Conservation (phyloP, 495 filamentous ascomycete species). For the Geopyxis carbonaria region DNA sequence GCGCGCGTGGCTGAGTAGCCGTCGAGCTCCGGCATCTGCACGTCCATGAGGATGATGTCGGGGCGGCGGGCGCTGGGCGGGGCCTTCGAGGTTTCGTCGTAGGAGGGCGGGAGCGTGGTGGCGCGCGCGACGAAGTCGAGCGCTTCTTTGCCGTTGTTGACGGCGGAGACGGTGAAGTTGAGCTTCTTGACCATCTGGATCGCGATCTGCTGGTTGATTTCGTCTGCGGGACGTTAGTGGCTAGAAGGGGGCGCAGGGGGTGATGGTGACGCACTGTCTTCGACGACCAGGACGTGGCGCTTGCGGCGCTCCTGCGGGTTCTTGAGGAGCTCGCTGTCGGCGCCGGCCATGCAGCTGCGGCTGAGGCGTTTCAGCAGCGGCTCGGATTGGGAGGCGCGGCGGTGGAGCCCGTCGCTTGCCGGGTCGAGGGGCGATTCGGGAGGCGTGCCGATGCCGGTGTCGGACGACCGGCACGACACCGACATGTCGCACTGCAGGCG, state of each 20-base stretch:
- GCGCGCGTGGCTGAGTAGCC: constrained; percentile 61
- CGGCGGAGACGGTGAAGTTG: constrained; percentile 36
- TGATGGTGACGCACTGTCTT: constrained; percentile 42
- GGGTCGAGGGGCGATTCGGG: constrained; percentile 17
- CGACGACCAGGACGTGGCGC: constrained; percentile 52
- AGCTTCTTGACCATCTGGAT: constrained; percentile 56
- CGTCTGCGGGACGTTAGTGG: constrained; percentile 6
- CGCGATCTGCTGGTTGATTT: constrained; percentile 65
- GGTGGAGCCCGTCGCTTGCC: constrained; percentile 9
- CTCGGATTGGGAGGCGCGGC: constrained; percentile 12
- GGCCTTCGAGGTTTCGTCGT: constrained; percentile 22
- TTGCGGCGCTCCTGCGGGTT: constrained; percentile 33
- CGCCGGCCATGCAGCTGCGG: constrained; percentile 23
- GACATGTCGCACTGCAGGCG: constrained; percentile 45
- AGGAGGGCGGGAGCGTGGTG: constrained; percentile 5
- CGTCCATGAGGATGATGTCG: constrained; percentile 74
- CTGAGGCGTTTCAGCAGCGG: constrained; percentile 17
- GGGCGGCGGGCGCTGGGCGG: constrained; percentile 33
- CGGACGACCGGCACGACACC: constrained; percentile 33
- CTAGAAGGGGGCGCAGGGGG: neutral
- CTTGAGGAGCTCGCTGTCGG: constrained; percentile 27
- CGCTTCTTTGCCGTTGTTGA: constrained; percentile 55
- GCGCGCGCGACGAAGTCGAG: constrained; percentile 43
- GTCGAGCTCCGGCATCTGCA: constrained; percentile 70
- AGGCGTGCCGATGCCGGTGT: constrained; percentile 16